phyloP scores from a whole-genome alignment of 495 filamentous ascomycete genomes.

The Aspergillus baeticus region DNA sequence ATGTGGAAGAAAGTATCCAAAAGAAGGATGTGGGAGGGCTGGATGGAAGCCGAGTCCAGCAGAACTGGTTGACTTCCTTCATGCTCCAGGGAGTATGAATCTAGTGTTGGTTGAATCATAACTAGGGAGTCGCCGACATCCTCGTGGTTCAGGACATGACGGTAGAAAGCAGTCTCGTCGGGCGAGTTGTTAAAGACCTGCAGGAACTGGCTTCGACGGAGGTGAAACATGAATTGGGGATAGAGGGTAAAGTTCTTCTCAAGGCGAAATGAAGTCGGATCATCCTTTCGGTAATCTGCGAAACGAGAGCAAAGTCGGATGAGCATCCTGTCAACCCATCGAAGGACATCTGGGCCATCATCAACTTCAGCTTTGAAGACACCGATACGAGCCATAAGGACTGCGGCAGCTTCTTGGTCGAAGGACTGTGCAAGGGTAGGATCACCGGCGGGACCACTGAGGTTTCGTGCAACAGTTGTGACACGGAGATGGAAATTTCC shows the following conservation, averaged over 20 bases:
- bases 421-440: slow-evolving; percentile 98
- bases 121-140: slow-evolving; percentile 95
- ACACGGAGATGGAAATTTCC: slow-evolving; percentile 95
- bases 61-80: slow-evolving; percentile 89
- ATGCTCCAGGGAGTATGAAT: slow-evolving; percentile 95
- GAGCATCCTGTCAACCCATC: slow-evolving; percentile 99
- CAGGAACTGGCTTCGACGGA: slow-evolving; percentile 94
- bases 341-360: slow-evolving; percentile 96
- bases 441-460: slow-evolving; percentile 94
- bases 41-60: slow-evolving; percentile 93
- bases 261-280: slow-evolving; percentile 93
- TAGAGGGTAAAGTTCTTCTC: slow-evolving; percentile 99
- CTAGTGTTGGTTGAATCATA: slow-evolving; percentile 98
- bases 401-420: slow-evolving; percentile 96
- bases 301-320: slow-evolving; percentile 96
- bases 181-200: slow-evolving; percentile 99
- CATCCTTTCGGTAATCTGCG: slow-evolving; percentile 97
- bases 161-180: slow-evolving; percentile 97
- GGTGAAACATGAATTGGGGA: slow-evolving; percentile 99
- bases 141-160: slow-evolving; percentile 95
- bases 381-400: slow-evolving; percentile 96
- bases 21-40: slow-evolving; percentile 89
- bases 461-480: slow-evolving; percentile 86
- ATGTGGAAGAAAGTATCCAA: slow-evolving; percentile 99
- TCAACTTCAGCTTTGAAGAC: slow-evolving; percentile 99